phyloP scores from a whole-genome alignment of 768 basidiomycete genomes.

The Polyporus arcularius region DNA sequence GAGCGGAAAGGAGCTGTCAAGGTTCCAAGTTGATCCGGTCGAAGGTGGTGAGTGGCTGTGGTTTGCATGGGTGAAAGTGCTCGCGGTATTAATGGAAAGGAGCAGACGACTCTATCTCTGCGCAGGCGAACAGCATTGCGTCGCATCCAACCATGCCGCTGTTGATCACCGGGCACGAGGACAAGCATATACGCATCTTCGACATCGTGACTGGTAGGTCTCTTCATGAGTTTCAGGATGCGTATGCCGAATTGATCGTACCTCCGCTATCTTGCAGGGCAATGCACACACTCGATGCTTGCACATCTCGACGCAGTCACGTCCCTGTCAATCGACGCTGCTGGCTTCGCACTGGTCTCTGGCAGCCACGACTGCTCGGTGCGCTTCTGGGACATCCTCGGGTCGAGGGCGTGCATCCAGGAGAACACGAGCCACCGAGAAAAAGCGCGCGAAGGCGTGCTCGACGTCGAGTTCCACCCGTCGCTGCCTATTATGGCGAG shows the following conservation, averaged over 20 bases:
- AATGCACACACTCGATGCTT: constrained; percentile 87
- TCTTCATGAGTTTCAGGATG: neutral
- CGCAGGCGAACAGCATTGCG: constrained; percentile 83
- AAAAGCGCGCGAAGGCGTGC: constrained; percentile 88
- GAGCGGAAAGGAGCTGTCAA: constrained; percentile 74
- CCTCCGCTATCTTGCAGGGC: constrained; percentile 44
- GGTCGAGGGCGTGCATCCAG: constrained; percentile 79
- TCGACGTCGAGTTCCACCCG: constrained; percentile 85
- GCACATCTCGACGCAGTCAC: constrained; percentile 94
- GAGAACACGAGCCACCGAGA: constrained; percentile 88
- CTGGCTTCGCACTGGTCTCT: constrained; percentile 86
- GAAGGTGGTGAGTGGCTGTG: constrained; percentile 46
- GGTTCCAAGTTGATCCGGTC: constrained; percentile 58
- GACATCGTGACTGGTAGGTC: constrained; percentile 77
- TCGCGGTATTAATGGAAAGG: neutral
- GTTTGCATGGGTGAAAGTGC: neutral
- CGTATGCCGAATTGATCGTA: constrained; percentile 4
- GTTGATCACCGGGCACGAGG: constrained; percentile 90
- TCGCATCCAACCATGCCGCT: constrained; percentile 91
- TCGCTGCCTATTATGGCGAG: constrained; percentile 86
- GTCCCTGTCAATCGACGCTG: constrained; percentile 83
- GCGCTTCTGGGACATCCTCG: constrained; percentile 92
- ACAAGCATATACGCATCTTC: constrained; percentile 90
- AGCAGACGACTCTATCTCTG: constrained; percentile 66
- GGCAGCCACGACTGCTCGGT: constrained; percentile 93